Evolutionary conservation across 805 yeast species (phyloP), one percentile per base, ranked within the genome.

Genomic region (Wickerhamiella kazuoi): DNA sequence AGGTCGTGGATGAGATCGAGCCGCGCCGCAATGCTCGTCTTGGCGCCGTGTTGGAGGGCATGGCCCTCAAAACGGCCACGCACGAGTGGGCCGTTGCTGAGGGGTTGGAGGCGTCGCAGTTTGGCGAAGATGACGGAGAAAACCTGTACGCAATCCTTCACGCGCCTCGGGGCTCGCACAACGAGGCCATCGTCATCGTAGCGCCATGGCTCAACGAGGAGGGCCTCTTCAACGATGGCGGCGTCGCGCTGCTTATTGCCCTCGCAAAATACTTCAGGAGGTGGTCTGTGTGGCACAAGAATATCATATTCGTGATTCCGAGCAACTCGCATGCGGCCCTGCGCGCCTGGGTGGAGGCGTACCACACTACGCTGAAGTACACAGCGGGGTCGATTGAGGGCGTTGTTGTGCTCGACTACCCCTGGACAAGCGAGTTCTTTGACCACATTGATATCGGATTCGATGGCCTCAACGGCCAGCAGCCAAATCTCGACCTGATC

Each of bases 351-450:
- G 95, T 87, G 7, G 82, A 79, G 43, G 94, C 93, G 0, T 90
- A 90, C 56, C 97, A 90, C 52, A 74, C 81, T 0, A 63, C 78
- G 0, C 62, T 90, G 51, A 93, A 83, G 50, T 64, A 74, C 40
- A 84, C 96, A 1, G 96, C 93, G 28, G 99, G 99, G 0, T 72
- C 90, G 1, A 79, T 90, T 31, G 96, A 90, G 50, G 80, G 90
- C 28, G 97, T 96, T 0, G 54, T 90, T 3, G 76, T 84, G 17
- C 50, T 90, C 43, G 97, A 90, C 55, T 83, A 71, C 52, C 74
- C 90, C 3, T 69, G 72, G 6, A 61, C 62, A 6, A 53, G 55
- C 28, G 97, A 86, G 55, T 67, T 71, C 47, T 72, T 84, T 54
- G 81, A 79, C 41, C 72, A 69, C 50, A 58, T 80, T 24, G 94